These are phyloP conservation scores for Tripterygium wilfordii DNA, from an alignment of 177 flowering plant species.

Conservation along the genomic window DNA sequence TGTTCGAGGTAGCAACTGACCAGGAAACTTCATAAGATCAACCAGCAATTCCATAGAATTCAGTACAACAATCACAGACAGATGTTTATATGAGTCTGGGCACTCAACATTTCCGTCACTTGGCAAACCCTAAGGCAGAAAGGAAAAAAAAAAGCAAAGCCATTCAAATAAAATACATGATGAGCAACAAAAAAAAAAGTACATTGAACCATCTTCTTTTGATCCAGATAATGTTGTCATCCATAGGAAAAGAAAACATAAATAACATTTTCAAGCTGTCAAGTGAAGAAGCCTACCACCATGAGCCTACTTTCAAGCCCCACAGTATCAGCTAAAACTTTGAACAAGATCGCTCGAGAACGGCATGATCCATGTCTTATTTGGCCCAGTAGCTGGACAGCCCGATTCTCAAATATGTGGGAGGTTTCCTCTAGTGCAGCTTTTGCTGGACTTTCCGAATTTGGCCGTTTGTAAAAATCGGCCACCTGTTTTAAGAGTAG, in stretches of 20 bases:
- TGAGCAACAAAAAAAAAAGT: too few relatives aligned
- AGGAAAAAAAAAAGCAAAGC: not conserved
- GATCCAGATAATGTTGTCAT: too few relatives aligned
- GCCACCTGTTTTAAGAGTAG: constrained; percentile 51
- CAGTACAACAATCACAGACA: constrained; percentile 84
- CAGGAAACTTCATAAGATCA: constrained; percentile 95
- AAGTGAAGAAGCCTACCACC: constrained; percentile 61
- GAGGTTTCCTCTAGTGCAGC: constrained; percentile 60
- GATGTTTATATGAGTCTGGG: constrained; percentile 74
- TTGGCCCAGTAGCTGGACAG: constrained; percentile 80
- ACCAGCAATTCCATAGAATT: constrained; percentile 88
- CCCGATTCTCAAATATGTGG: constrained; percentile 50
- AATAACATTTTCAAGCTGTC: too few relatives aligned
- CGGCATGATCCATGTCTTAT: constrained; percentile 90
- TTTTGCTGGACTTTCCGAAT: constrained; percentile 78
- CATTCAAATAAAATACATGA: not conserved
- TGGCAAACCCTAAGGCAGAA: constrained; percentile 63
- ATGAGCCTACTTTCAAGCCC: constrained; percentile 88
- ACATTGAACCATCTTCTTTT: too few relatives aligned
- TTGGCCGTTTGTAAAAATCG: constrained; percentile 77
- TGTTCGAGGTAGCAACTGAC: constrained; percentile 82
- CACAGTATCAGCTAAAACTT: constrained; percentile 95
- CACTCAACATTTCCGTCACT: constrained; percentile 62
- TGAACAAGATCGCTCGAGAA: constrained; percentile 88
- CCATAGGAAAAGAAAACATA: too few relatives aligned